Evolutionary conservation across 2,329 filamentous ascomycete species (phyloP), one percentile per base, ranked within the genome.

Genomic region (Akanthomyces uredinophilus): DNA sequence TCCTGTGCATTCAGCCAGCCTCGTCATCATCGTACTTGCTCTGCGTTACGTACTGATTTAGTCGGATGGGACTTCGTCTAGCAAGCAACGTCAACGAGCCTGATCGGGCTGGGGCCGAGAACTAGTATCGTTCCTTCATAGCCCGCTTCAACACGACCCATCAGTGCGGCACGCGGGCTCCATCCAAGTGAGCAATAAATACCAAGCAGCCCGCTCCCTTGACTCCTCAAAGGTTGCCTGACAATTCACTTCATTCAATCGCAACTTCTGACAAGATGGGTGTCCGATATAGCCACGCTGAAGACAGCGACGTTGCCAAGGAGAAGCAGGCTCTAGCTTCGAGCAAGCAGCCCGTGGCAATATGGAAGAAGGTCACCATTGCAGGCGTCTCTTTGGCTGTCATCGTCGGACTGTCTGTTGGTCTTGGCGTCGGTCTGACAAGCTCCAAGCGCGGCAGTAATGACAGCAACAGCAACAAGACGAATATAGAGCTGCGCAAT

Each of bases 361-460:
- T 60, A n/a, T 70, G 71, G 69, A 72, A 72, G 65, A 74, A 73
- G 64, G 62, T 72, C 14, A 64, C 69, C 29, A 56, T 72, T 20
- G 63, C 66, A 16, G 69, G 68, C 5, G 63, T 70, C 27, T 65
- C 65, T 13, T 53, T 71, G 35, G 61, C 68, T 24, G 59, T 72
- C 39, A 65, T 74, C 55, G 66, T 85, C 44, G 80, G 71, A 0
- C 71, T 86, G 10, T 81, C 76, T 0, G 71, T 87, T 20, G 85
- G 84, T 3, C 74, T 87, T 2, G 83, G 83, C 3, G 71, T 87
- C 6, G 84, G 85, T 11, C 73, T 87, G 20, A 75, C 74, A 3
- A 70, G 71, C 22, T 76, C 72, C 27, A 66, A 70, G 29, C 62
- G 64, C 41, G 66, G 64, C 37, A 56, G 64, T 59, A 58, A 63